These are phyloP conservation scores for Vigna angularis DNA, from an alignment of 306 rosid genomes.

Conservation along the genomic window DNA sequence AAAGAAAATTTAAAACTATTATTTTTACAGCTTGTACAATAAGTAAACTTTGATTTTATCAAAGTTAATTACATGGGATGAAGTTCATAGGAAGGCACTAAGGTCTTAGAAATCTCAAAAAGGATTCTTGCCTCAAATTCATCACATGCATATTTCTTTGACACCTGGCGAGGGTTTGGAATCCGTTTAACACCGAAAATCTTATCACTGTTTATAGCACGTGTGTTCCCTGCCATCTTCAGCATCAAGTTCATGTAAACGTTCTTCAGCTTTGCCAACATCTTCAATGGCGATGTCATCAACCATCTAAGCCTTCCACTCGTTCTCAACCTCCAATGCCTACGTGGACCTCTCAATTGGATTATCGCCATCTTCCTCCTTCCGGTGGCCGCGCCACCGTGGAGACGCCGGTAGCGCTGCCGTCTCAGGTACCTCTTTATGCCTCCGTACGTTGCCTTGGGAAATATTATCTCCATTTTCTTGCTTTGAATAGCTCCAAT, in stretches of 20 bases:
- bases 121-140: conserved; percentile 60
- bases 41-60: no score
- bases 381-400: not conserved
- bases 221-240: conserved; percentile 25
- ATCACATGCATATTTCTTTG: conserved; percentile 2
- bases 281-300: conserved; percentile 55
- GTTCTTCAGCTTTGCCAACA: conserved; percentile 53
- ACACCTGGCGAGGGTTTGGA: conserved; percentile 31
- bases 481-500: conserved; percentile 10
- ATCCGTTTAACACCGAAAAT: conserved; percentile 24
- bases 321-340: conserved; percentile 57
- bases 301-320: conserved; percentile 50
- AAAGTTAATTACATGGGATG: conserved; percentile 18
- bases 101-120: conserved; percentile 62
- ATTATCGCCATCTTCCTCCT: conserved; percentile 41
- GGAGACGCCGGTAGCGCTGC: conserved; percentile 50
- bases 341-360: conserved; percentile 39
- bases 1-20: no score
- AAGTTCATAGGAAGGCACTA: conserved; percentile 53
- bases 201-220: conserved; percentile 36
- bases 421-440: conserved; percentile 46
- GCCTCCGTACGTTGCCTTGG: conserved; percentile 33
- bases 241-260: conserved; percentile 59
- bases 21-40: no score
- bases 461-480: conserved; percentile 47